These are phyloP conservation scores for Metarhizium guizhouense DNA, from an alignment of 2,329 filamentous ascomycete genomes.

Conservation along the genomic window DNA sequence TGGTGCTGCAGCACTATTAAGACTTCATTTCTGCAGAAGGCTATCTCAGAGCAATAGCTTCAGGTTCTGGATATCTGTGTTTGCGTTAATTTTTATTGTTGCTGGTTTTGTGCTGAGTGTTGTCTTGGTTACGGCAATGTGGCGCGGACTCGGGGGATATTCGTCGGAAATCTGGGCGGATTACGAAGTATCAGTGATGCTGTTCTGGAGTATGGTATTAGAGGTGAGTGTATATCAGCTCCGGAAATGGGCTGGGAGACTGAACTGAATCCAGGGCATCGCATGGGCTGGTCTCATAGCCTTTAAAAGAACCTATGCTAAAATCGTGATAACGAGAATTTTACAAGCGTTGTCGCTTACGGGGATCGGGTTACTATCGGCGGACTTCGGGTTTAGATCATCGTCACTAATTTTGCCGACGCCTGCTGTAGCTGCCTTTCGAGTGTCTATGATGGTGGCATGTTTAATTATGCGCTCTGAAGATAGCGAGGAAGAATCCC, in stretches of 20 bases:
- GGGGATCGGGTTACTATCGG: neutral
- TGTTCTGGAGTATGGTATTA: neutral
- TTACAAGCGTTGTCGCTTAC: neutral
- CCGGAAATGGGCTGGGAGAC: too few relatives aligned
- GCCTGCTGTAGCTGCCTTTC: neutral
- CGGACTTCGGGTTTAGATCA: neutral
- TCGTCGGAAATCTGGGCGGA: neutral
- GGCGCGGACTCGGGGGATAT: neutral
- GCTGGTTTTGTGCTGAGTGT: neutral
- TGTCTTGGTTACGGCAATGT: neutral
- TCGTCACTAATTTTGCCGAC: neutral
- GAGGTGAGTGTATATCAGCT: neutral
- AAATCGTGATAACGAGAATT: neutral
- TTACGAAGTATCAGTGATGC: neutral
- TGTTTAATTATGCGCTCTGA: neutral
- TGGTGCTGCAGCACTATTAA: neutral
- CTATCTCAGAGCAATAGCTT: too few relatives aligned
- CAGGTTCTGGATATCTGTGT: too few relatives aligned
- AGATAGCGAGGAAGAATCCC: neutral
- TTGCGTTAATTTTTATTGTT: too few relatives aligned
- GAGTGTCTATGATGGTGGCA: neutral
- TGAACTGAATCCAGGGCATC: neutral
- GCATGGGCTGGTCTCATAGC: neutral
- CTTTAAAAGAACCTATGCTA: neutral
- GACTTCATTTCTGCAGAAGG: too few relatives aligned